Conservation (phyloP, 352 stramenopile genomes). For the Globisporangium heterothallicum region DNA sequence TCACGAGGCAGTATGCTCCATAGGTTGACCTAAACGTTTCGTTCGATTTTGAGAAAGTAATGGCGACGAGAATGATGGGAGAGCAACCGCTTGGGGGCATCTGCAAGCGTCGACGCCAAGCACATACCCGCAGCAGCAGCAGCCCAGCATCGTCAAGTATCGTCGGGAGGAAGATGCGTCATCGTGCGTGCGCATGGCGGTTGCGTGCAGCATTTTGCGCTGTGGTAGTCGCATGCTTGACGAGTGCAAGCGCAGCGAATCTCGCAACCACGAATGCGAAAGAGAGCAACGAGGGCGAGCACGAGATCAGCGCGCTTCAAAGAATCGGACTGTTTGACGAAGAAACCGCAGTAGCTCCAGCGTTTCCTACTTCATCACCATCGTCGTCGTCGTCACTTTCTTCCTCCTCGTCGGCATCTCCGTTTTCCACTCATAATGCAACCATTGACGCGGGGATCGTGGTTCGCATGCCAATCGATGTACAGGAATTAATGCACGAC, state of each 20-base stretch:
- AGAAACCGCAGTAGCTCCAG: not conserved
- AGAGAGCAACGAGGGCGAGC: too few relatives aligned
- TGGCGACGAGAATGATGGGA: not conserved
- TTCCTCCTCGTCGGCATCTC: not conserved
- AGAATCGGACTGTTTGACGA: slow-evolving; percentile 1
- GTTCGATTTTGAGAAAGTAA: too few relatives aligned
- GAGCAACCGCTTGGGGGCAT: not conserved
- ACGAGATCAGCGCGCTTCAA: slow-evolving; percentile 8
- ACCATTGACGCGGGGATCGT: not conserved
- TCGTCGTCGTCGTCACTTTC: not conserved
- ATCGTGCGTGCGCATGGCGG: not conserved
- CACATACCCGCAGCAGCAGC: not conserved
- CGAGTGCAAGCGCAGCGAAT: slow-evolving; percentile 2
- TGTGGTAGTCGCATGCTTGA: not conserved
- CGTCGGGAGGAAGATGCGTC: not conserved
- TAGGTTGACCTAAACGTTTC: too few relatives aligned
- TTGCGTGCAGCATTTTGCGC: not conserved
- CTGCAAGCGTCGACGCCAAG: not conserved
- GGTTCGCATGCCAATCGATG: not conserved
- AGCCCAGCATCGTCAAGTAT: not conserved
- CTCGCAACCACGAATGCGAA: not conserved
- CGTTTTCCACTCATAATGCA: not conserved
- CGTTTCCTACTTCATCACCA: not conserved
- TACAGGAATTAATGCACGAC: not conserved
- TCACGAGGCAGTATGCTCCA: too few relatives aligned